Evolutionary conservation across 805 yeast genomes (phyloP).

Genomic region (Teunomyces gatunensis): DNA sequence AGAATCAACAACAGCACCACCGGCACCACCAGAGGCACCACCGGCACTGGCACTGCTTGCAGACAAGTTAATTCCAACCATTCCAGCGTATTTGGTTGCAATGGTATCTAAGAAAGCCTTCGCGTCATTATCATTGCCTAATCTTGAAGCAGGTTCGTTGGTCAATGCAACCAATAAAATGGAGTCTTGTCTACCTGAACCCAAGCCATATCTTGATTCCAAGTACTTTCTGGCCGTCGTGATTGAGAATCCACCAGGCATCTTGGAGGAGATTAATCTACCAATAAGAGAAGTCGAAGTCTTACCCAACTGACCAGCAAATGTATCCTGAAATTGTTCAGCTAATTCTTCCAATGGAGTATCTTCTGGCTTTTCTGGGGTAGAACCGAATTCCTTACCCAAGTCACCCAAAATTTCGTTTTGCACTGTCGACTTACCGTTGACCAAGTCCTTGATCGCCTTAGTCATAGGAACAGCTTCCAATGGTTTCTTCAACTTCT

Average conservation of each 20-base stretch:
- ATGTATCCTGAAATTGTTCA: slow-evolving; percentile 89
- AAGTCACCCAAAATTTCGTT: slow-evolving; percentile 98
- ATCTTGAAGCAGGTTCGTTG: slow-evolving; percentile 87
- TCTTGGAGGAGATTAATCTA: slow-evolving; percentile 90
- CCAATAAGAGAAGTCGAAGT: slow-evolving; percentile 86
- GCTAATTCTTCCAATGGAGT: slow-evolving; percentile 95
- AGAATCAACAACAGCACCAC: slow-evolving; percentile 87
- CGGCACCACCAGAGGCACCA: slow-evolving; percentile 57
- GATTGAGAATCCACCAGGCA: slow-evolving; percentile 99
- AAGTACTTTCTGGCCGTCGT: slow-evolving; percentile 90
- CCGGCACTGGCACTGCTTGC: slow-evolving; percentile 61
- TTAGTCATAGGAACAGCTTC: slow-evolving; percentile 84
- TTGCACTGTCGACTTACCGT: slow-evolving; percentile 98
- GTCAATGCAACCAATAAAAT: slow-evolving; percentile 80
- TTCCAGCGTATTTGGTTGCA: slow-evolving; percentile 82
- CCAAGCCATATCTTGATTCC: slow-evolving; percentile 90
- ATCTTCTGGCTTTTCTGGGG: slow-evolving; percentile 99
- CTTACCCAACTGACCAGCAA: slow-evolving; percentile 87
- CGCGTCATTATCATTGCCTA: slow-evolving; percentile 85
- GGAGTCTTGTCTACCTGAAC: slow-evolving; percentile 91
- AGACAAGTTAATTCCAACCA: slow-evolving; percentile 73
- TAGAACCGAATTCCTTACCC: slow-evolving; percentile 96
- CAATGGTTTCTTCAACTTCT: slow-evolving; percentile 87
- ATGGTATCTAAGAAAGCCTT: slow-evolving; percentile 79
- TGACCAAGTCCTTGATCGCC: slow-evolving; percentile 95